Evolutionary conservation across 495 filamentous ascomycete species (phyloP), one percentile per base, ranked within the genome.

Genomic region (Xylaria venustula): DNA sequence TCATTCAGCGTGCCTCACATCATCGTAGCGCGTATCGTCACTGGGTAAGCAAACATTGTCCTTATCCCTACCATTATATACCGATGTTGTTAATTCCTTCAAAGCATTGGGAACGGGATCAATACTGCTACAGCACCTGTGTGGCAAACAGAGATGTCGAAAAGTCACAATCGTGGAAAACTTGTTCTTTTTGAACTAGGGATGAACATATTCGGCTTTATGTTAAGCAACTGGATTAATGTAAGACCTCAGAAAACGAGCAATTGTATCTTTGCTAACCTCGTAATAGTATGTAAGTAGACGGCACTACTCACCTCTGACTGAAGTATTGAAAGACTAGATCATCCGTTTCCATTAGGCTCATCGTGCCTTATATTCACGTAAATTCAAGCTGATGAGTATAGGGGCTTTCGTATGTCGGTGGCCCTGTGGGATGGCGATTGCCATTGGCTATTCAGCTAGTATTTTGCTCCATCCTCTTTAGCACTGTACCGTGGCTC

Each of bases 141-240:
- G 7, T 90, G 84, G 85, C 84, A 88, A 64, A 81, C 80, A 2
- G 85, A 90, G 64, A 86, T 84, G 0, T 81, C 83, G 0, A 80
- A 85, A 58, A 76, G 79, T 0, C 75, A 77, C 52, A 84, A 81
- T 80, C 75, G 85, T 60, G 85, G 86, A 14, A 82, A 83, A 55
- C 69, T 88, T 20, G 81, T 87, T 19, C 79, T 87, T 44, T 73
- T 88, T 12, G 85, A 87, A 57, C 77, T 87, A 73, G 80, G 82
- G 22, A 70, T 85, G 71, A 87, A 87, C 61, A 83, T 87, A 52
- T 79, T 79, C 37, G 83, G 85, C 7, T 87, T 84, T 64, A 86
- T 83, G 78, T 73, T 87, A 50, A 87, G 81, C 37, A 87, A 83
- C 61, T 85, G 79, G 72, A 40, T 82, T 80, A 71, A 79, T 69